Base-by-base conservation (phyloP, 495 filamentous ascomycete genomes). In the Pseudotulostoma volvatum region DNA sequence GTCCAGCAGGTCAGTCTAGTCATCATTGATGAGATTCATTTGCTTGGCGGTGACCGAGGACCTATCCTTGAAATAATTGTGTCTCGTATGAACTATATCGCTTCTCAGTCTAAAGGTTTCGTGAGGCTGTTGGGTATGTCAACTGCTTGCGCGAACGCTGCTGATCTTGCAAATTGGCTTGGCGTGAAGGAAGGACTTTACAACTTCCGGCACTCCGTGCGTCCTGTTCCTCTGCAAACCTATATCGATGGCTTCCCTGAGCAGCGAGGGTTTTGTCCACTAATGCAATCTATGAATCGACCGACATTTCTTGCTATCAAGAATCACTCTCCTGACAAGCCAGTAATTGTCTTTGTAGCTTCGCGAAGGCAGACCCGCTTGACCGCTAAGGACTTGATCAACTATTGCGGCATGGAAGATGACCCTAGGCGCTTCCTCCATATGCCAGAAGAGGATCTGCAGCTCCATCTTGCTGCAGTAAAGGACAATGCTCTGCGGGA, bases 241-340 rank as follows among this genome's bases (percentile, higher is more conserved):
- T 96, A 80, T 58, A 96, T 99, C 46, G 90, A 99, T 48, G 92
- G 90, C 1, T 99, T 99, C 50, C 86, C 92, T 0, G 84, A 95
- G 50, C 78, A 85, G 46, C 77, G 86, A 39, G 90, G 92, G 8
- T 99, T 96, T 59, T 96, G 92, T 48, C 84, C 92, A 7, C 59
- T 99, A 39, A 99, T 99, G 90, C 87, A 95, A 57, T 88, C 82
- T 0, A 99, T 99, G 90, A 99, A 99, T 45, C 73, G 92, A 5
- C 90, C 90, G 9, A 94, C 90, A 0, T 99, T 96, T 62, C 67
- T 95, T 8, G 92, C 88, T 0, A 92, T 99, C 60, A 88, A 96
- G 54, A 80, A 74, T 8, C 92, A 99, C 56, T 93, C 84, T 7
- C 90, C 90, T 1, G 79, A 85, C 18, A 96, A 96, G 52, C 90